A percentile compares a stretch with the other conserved stretches of the same genome.
Evolutionary conservation across 192 early-diverging fungal species (phyloP).

Genomic region (Geranomyces michiganensis): DNA sequence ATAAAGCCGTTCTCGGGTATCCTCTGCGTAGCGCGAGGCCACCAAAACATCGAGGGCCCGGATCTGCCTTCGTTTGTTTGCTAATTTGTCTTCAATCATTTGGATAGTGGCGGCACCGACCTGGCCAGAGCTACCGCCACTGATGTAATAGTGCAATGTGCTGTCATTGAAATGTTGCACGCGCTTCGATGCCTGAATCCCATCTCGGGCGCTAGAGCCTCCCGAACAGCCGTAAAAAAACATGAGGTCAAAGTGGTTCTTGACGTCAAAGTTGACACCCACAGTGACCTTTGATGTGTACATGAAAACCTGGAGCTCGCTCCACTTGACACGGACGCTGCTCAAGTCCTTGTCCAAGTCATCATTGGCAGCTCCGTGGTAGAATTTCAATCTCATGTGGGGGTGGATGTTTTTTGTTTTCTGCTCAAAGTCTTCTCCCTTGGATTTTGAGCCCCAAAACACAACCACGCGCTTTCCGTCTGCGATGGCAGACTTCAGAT

Average conservation of each 20-base stretch:
- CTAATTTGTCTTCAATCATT: not conserved
- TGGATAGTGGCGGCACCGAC: not conserved
- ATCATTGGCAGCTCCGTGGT: constrained; percentile 11
- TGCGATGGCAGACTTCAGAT: not conserved
- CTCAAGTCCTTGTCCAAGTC: constrained; percentile 12
- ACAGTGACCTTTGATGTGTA: constrained; percentile 17
- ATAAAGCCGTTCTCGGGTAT: not conserved
- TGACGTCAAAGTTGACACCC: constrained; percentile 16
- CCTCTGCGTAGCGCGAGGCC: not conserved
- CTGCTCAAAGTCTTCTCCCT: constrained; percentile 17
- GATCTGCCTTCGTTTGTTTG: constrained; percentile 9
- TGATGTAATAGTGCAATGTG: constrained; percentile 19
- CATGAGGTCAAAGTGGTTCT: constrained; percentile 13
- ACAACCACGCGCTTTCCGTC: constrained; percentile 16
- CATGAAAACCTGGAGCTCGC: constrained; percentile 12
- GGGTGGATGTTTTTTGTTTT: not conserved
- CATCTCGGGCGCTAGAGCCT: constrained; percentile 10
- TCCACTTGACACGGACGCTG: constrained; percentile 12
- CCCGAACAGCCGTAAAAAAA: constrained; percentile 12
- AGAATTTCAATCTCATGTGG: constrained; percentile 8
- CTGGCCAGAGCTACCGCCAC: constrained; percentile 11
- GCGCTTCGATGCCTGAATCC: constrained; percentile 11
- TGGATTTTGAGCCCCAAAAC: constrained; percentile 15
- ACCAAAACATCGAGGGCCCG: constrained; percentile 5
- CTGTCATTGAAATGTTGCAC: constrained; percentile 2